Evolutionary conservation across 31 red algal genomes (phyloP), one percentile per base, ranked within the genome.

Genomic region (Odonthalia washingtoniensis): DNA sequence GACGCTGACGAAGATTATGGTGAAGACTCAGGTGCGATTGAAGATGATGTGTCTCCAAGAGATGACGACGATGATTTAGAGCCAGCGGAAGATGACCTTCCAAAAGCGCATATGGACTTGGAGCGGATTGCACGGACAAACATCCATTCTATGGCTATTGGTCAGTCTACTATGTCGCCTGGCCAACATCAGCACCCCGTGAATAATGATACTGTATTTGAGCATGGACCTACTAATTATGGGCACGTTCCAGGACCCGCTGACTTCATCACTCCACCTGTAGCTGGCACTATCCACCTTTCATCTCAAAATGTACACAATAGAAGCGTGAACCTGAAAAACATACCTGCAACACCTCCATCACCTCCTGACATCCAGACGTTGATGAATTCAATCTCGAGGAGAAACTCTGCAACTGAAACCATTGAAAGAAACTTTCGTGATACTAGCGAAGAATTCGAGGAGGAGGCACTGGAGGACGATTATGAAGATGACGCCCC

Each of bases 261-360:
- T 57, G 49, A 57, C 21, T 57, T 57, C 49, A 57, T 57, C 9
- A 57, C 49, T 21, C 49, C 49, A 57, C 49, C 49, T 14, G 21
- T 57, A 14, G 49, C 49, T 14, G 12, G 49, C 49, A 21, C 49
- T 57, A 14, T 57, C 21, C 49, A 57, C 49, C 9, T 57, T 14
- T 14, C 12, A 57, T 21, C 49, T 21, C 12, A 21, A 57, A 21
- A 9, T 9, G 9, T 57, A 57, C 49, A 14, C 49, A 21, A n/a
- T n/a, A n/a, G n/a, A n/a, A n/a, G n/a, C n/a, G n/a, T n/a, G n/a
- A n/a, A n/a, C 49, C 21, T 21, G 9, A 57, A 57, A 21, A 21
- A 57, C 9, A 21, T 87, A 18, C 84, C 84, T 9, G 35, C 84
- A 46, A 87, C 84, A 18, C 84, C 84, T 78, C 84, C 84, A 3